Conservation (phyloP, 2,329 filamentous ascomycete species). For the Verticillium nubilum region DNA sequence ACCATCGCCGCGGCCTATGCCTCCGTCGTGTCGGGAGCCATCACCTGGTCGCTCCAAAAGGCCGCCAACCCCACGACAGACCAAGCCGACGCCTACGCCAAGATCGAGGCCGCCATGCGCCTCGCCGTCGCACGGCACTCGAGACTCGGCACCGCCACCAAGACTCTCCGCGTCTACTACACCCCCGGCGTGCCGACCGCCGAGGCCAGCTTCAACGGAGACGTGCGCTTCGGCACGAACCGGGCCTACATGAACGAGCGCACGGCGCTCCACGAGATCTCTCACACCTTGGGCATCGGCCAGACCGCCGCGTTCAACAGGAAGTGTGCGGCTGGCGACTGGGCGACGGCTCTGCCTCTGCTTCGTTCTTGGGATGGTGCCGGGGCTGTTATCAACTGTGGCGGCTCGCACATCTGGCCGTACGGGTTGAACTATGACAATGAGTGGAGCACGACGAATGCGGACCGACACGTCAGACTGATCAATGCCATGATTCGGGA, state of each 20-base stretch:
- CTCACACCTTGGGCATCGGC: slow-evolving; percentile 42
- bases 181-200: slow-evolving; percentile 37
- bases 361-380: slow-evolving; percentile 34
- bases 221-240: slow-evolving; percentile 40
- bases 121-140: slow-evolving; percentile 34
- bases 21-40: slow-evolving; percentile 25
- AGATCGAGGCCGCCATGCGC: slow-evolving; percentile 36
- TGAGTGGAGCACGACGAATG: slow-evolving; percentile 40
- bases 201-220: slow-evolving; percentile 38
- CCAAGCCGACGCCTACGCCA: slow-evolving; percentile 34
- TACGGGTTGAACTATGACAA: slow-evolving; percentile 36
- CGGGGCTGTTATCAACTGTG: slow-evolving; percentile 29
- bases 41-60: slow-evolving; percentile 32
- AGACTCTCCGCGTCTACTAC: slow-evolving; percentile 34
- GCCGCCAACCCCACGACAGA: slow-evolving; percentile 33
- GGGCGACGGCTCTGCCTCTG: slow-evolving; percentile 33
- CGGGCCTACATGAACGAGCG: slow-evolving; percentile 42
- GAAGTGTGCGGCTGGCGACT: slow-evolving; percentile 32
- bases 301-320: slow-evolving; percentile 33
- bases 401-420: slow-evolving; percentile 33
- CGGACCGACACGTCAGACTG: slow-evolving; percentile 33
- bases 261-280: slow-evolving; percentile 41
- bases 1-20: slow-evolving; percentile 20
- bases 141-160: slow-evolving; percentile 25
- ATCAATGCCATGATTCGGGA: slow-evolving; percentile 39